A percentile compares a stretch with the other conserved stretches of the same genome.
phyloP scores from a whole-genome alignment of 2,329 filamentous ascomycete species.

The Diplodia corticola region DNA sequence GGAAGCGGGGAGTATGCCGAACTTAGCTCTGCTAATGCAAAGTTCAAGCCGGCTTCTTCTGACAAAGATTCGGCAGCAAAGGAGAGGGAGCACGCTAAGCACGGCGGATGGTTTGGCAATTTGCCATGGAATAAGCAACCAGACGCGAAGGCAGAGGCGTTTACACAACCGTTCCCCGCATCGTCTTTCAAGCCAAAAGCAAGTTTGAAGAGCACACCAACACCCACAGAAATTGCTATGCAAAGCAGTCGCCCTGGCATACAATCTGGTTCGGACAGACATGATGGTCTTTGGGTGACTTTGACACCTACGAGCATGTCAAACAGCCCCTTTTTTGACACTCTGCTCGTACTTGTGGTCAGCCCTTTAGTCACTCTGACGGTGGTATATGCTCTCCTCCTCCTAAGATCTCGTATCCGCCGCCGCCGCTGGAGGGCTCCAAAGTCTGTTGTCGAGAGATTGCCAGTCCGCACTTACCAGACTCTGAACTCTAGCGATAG shows the following conservation, averaged over 20 bases:
- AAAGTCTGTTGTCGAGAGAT: constrained; percentile 88
- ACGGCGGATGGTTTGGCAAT: constrained; percentile 28
- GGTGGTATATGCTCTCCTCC: constrained; percentile 84
- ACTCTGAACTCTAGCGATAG: constrained; percentile 69
- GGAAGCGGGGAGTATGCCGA: constrained; percentile 68
- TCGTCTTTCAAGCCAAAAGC: constrained; percentile 8
- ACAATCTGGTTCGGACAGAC: constrained; percentile 42
- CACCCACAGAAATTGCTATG: neutral
- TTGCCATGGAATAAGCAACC: constrained; percentile 30
- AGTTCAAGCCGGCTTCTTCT: neutral
- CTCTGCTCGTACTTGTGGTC: constrained; percentile 91
- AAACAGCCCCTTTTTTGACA: constrained; percentile 92
- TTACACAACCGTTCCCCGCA: neutral
- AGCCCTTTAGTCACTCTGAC: constrained; percentile 90
- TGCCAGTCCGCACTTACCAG: constrained; percentile 95
- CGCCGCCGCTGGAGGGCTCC: constrained; percentile 93
- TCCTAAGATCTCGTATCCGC: constrained; percentile 84
- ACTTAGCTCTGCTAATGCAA: neutral
- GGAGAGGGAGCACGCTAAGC: constrained; percentile 29
- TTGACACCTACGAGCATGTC: constrained; percentile 86
- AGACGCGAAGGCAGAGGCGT: constrained; percentile 26
- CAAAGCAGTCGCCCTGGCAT: neutral
- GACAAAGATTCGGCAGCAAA: neutral
- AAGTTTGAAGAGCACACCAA: constrained; percentile 28
- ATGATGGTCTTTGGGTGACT: constrained; percentile 92